Conservation (phyloP, 257 asterid genomes). For the Ophiorrhiza pumila region DNA sequence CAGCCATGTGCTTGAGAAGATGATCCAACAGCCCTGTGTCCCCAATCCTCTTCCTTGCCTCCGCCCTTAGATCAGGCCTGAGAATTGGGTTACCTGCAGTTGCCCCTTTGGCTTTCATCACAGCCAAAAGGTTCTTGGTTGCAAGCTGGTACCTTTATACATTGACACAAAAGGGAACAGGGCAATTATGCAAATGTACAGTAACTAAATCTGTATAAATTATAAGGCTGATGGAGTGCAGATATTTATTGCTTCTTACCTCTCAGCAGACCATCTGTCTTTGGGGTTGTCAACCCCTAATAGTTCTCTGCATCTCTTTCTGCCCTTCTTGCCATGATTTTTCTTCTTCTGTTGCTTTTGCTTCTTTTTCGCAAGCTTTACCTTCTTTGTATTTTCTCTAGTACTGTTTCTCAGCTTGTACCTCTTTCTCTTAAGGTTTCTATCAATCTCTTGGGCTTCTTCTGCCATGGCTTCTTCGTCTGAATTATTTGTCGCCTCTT, state of each 20-base stretch:
- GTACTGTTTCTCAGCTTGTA: conserved; percentile 53
- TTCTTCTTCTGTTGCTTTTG: conserved; percentile 31
- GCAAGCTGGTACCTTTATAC: conserved; percentile 74
- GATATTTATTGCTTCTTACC: conserved; percentile 37
- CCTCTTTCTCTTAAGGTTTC: conserved; percentile 65
- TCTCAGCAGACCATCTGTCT: conserved; percentile 90
- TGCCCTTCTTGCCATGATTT: conserved; percentile 25
- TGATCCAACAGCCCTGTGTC: conserved; percentile 92
- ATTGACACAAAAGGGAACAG: background rate
- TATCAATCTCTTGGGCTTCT: conserved; percentile 29
- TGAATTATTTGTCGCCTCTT: conserved; percentile 21
- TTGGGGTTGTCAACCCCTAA: conserved; percentile 58
- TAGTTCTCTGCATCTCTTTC: conserved; percentile 46
- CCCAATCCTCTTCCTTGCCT: conserved; percentile 89
- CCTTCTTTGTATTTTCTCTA: conserved; percentile 40
- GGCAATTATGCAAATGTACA: background rate
- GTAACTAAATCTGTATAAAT: background rate
- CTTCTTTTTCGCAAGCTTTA: conserved; percentile 37
- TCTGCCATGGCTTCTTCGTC: conserved; percentile 32
- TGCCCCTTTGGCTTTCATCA: conserved; percentile 79
- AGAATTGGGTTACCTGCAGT: conserved; percentile 60
- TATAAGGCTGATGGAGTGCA: background rate
- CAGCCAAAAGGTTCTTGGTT: conserved; percentile 64
- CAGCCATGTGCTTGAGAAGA: conserved; percentile 94
- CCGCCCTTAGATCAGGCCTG: conserved; percentile 79